phyloP scores from a whole-genome alignment of 805 yeast genomes.

The Ogataea siamensis region DNA sequence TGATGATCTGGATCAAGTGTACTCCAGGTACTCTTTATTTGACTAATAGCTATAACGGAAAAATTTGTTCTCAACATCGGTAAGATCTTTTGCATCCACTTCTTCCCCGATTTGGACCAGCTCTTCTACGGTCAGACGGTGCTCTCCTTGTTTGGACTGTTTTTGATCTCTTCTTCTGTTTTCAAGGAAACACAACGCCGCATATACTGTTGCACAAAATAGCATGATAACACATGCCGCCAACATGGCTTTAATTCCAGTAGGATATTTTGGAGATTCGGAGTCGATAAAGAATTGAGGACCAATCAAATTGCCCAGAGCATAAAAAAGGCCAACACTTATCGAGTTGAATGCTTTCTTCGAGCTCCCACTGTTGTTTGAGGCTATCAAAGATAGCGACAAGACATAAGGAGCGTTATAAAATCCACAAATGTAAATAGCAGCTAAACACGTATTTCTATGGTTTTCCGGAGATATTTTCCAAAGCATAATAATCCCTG shows the following conservation, averaged over 20 bases:
- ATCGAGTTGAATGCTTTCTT: slow-evolving; percentile 46
- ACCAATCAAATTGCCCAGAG: slow-evolving; percentile 57
- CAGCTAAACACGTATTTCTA: slow-evolving; percentile 26
- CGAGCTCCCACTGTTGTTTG: slow-evolving; percentile 62
- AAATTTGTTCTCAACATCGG: slow-evolving; percentile 55
- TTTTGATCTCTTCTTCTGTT: slow-evolving; percentile 35
- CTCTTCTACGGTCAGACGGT: slow-evolving; percentile 13
- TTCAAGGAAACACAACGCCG: slow-evolving; percentile 33
- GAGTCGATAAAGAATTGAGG: slow-evolving; percentile 58
- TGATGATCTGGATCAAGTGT: slow-evolving; percentile 15
- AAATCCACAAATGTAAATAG: slow-evolving; percentile 25
- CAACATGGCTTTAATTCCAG: slow-evolving; percentile 52
- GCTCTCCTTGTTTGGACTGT: neutral
- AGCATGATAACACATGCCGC: slow-evolving; percentile 26
- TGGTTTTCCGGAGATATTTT: slow-evolving; percentile 17
- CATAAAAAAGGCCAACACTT: slow-evolving; percentile 46
- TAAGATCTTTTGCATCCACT: slow-evolving; percentile 40
- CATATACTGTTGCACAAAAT: slow-evolving; percentile 20
- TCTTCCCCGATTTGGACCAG: slow-evolving; percentile 18
- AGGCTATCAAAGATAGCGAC: slow-evolving; percentile 27
- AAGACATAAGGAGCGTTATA: slow-evolving; percentile 23
- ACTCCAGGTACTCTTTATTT: slow-evolving; percentile 2
- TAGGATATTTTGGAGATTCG: slow-evolving; percentile 51
- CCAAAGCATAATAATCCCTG: slow-evolving; percentile 33
- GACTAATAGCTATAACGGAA: slow-evolving; percentile 45